A percentile compares a stretch with the other conserved stretches of the same genome.
These are phyloP conservation scores for Chaetomidium leptoderma DNA, from an alignment of 495 filamentous ascomycete species.

Conservation along the genomic window DNA sequence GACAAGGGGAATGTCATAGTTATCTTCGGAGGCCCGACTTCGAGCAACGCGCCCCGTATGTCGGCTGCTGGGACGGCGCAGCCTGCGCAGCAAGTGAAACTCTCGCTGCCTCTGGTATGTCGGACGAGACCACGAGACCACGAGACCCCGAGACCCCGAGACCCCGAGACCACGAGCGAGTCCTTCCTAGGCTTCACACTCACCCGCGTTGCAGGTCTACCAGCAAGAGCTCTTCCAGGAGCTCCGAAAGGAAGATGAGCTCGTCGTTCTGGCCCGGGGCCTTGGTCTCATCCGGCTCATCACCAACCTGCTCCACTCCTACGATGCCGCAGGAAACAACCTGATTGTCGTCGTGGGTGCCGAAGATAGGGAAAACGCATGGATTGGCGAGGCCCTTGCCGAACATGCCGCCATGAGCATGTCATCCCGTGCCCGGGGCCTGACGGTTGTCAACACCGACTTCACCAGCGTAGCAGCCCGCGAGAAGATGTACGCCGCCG, in stretches of 20 bases:
- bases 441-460: constrained; percentile 93
- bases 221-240: constrained; percentile 91
- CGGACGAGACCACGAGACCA: not conserved
- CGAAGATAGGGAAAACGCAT: constrained; percentile 87
- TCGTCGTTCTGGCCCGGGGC: constrained; percentile 85
- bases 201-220: constrained; percentile 50
- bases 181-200: not conserved
- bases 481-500: constrained; percentile 83
- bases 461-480: constrained; percentile 77
- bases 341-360: constrained; percentile 86
- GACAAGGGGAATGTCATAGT: not conserved
- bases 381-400: constrained; percentile 88
- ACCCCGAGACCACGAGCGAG: too few relatives aligned
- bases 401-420: constrained; percentile 85
- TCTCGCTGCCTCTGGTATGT: constrained; percentile 83
- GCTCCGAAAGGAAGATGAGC: constrained; percentile 85
- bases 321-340: constrained; percentile 93
- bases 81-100: constrained; percentile 67
- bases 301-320: constrained; percentile 91
- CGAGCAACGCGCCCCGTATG: constrained; percentile 22
- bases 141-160: too few relatives aligned
- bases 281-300: constrained; percentile 85
- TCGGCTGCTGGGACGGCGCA: constrained; percentile 24
- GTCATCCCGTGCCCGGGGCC: constrained; percentile 68
- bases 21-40: not conserved